Percentiles rank a stretch among this genome's conserved stretches.
These are phyloP conservation scores for Hortiboletus campestris DNA, from an alignment of 768 basidiomycete species.

Conservation along the genomic window DNA sequence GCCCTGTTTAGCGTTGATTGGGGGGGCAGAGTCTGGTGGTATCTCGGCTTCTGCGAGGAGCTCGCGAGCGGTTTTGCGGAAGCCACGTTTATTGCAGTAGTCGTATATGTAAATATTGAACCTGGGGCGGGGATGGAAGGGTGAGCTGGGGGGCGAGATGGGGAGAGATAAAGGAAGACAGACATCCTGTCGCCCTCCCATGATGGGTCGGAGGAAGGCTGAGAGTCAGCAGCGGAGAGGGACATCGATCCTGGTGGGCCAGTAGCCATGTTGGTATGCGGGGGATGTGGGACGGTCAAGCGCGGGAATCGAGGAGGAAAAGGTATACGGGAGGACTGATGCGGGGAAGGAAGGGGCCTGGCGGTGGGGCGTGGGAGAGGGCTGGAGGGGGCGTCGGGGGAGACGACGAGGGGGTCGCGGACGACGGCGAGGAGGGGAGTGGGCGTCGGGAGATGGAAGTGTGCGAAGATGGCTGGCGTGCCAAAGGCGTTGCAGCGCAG, in stretches of 20 bases:
- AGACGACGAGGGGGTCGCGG: not conserved
- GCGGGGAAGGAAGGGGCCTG: no score
- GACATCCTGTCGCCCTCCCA: conserved; percentile 90
- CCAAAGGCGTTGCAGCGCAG: conserved; percentile 33
- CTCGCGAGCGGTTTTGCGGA: conserved; percentile 66
- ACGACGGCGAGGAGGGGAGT: not conserved
- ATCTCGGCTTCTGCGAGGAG: conserved; percentile 68
- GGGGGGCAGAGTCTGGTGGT: conserved; percentile 58
- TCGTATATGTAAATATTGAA: conserved; percentile 89
- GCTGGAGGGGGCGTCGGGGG: not conserved
- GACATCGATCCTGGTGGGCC: conserved; percentile 29
- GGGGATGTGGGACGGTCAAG: not conserved
- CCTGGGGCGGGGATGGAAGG: conserved; percentile 41
- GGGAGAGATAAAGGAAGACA: conserved; percentile 26
- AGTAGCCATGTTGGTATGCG: conserved; percentile 15
- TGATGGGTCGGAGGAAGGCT: conserved; percentile 39
- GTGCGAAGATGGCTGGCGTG: conserved; percentile 30
- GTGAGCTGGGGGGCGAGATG: conserved; percentile 2
- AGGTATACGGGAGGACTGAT: not conserved
- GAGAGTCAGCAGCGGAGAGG: conserved; percentile 9
- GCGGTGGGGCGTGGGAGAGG: not conserved
- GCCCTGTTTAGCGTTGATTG: conserved; percentile 82
- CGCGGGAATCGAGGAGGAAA: conserved; percentile 5
- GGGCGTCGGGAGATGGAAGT: conserved; percentile 9
- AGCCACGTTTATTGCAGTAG: conserved; percentile 81